Evolutionary conservation across 1,284 basidiomycete species (phyloP).

Genomic region (Volvariella volvacea): DNA sequence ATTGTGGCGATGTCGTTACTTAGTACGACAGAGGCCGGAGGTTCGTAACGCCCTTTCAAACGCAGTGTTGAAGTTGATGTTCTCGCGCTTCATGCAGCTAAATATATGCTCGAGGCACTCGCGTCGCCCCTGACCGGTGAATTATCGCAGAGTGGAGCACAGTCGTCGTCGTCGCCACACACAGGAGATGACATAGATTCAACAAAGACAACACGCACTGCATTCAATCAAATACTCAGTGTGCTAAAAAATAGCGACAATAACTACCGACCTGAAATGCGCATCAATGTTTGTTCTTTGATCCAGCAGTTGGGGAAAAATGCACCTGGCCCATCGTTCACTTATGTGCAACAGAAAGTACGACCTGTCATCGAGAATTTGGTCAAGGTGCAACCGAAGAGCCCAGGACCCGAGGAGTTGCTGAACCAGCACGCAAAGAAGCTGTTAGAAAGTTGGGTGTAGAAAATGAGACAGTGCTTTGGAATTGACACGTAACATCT

Average conservation of each 20-base stretch:
- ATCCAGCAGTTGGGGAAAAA: slow-evolving; percentile 56
- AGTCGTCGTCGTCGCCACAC: slow-evolving; percentile 23
- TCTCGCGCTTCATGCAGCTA: slow-evolving; percentile 33
- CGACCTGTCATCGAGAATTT: slow-evolving; percentile 46
- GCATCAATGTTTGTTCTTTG: slow-evolving; percentile 66
- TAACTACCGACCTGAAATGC: slow-evolving; percentile 44
- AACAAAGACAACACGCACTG: slow-evolving; percentile 31
- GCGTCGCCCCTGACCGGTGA: slow-evolving; percentile 31
- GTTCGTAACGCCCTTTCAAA: slow-evolving; percentile 37
- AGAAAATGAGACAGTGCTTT: slow-evolving; percentile 8
- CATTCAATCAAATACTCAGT: slow-evolving; percentile 59
- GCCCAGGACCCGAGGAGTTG: slow-evolving; percentile 36
- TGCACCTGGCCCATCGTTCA: slow-evolving; percentile 38
- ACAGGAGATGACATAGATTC: too few relatives aligned
- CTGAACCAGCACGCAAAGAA: slow-evolving; percentile 36
- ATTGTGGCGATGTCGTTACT: slow-evolving; percentile 79
- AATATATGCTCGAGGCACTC: slow-evolving; percentile 52
- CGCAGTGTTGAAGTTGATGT: slow-evolving; percentile 2
- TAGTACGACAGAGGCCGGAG: slow-evolving; percentile 56
- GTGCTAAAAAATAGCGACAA: slow-evolving; percentile 52
- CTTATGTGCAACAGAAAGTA: slow-evolving; percentile 41
- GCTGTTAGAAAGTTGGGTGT: slow-evolving; percentile 43
- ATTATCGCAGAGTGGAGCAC: slow-evolving; percentile 30
- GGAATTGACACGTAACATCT: too few relatives aligned
- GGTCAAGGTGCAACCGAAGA: slow-evolving; percentile 25